A percentile compares a stretch with the other conserved stretches of the same genome.
phyloP scores from a whole-genome alignment of 441 rosid species.

The Aquilaria agallochum region DNA sequence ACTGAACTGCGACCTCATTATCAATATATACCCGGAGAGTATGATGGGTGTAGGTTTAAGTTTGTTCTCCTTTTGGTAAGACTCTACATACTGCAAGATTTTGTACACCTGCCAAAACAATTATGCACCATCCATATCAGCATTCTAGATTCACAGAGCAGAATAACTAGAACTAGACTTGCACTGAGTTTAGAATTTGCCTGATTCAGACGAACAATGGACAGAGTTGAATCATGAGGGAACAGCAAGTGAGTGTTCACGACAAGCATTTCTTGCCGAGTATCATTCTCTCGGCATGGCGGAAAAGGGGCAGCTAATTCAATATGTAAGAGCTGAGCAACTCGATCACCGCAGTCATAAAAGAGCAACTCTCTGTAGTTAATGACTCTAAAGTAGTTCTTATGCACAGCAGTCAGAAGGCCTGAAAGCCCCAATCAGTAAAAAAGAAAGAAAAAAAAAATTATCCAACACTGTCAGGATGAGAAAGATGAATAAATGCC shows the following conservation, averaged over 20 bases:
- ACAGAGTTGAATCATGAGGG: constrained; percentile 81
- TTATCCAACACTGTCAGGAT: background rate
- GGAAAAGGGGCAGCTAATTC: constrained; percentile 57
- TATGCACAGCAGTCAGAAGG: constrained; percentile 69
- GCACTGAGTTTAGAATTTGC: constrained; percentile 17
- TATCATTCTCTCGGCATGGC: constrained; percentile 35
- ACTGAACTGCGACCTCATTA: constrained; percentile 6
- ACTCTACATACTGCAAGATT: constrained; percentile 73
- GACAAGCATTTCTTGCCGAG: constrained; percentile 66
- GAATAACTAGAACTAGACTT: background rate
- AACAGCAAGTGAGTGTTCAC: constrained; percentile 89
- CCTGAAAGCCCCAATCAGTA: constrained; percentile 33
- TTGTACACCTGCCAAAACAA: constrained; percentile 54
- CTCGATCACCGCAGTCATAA: constrained; percentile 82
- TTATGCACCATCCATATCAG: constrained; percentile 4
- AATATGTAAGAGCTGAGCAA: constrained; percentile 81
- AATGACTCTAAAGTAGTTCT: constrained; percentile 67
- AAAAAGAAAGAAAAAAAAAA: constrained; percentile 9
- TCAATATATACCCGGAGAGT: constrained; percentile 71
- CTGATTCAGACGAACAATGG: constrained; percentile 70
- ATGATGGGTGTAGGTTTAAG: constrained; percentile 69
- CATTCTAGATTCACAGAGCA: background rate
- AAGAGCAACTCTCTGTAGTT: constrained; percentile 62
- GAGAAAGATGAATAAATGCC: background rate
- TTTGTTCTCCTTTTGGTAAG: constrained; percentile 71